phyloP scores from a whole-genome alignment of 148 eudicot genomes.

The Chenopodium suecicum region DNA sequence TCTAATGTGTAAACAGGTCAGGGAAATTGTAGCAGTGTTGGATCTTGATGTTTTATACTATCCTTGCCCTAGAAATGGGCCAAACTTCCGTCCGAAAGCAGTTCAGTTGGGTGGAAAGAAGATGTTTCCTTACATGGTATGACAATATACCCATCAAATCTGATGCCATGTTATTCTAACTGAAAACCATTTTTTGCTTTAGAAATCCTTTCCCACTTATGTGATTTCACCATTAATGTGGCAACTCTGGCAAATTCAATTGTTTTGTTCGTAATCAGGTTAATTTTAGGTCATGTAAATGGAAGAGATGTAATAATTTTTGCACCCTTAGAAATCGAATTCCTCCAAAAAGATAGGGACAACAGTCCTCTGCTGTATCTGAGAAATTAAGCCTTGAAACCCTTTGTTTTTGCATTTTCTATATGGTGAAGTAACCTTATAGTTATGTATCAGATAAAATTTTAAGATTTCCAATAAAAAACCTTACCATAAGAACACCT shows the following conservation, averaged over 20 bases:
- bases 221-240: not conserved
- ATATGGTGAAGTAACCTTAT: not conserved
- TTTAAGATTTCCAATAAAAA: not conserved
- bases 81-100: constrained; percentile 85
- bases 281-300: not conserved
- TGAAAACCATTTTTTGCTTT: not conserved
- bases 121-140: constrained; percentile 94
- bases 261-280: not conserved
- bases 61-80: constrained; percentile 95
- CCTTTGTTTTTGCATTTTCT: not conserved
- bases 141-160: constrained; percentile 16
- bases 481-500: too few species aligned
- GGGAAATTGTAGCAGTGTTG: constrained; percentile 86
- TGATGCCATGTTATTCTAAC: not conserved
- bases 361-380: not conserved
- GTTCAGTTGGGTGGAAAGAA: constrained; percentile 86
- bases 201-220: not conserved
- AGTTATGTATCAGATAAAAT: not conserved
- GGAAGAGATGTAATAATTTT: not conserved
- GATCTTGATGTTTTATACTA: constrained; percentile 89
- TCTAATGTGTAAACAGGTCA: constrained; percentile 50
- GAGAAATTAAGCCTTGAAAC: not conserved
- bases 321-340: not conserved
- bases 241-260: not conserved
- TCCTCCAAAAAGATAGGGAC: not conserved